phyloP scores from a whole-genome alignment of 2,329 filamentous ascomycete genomes.

The Talaromyces sp. region DNA sequence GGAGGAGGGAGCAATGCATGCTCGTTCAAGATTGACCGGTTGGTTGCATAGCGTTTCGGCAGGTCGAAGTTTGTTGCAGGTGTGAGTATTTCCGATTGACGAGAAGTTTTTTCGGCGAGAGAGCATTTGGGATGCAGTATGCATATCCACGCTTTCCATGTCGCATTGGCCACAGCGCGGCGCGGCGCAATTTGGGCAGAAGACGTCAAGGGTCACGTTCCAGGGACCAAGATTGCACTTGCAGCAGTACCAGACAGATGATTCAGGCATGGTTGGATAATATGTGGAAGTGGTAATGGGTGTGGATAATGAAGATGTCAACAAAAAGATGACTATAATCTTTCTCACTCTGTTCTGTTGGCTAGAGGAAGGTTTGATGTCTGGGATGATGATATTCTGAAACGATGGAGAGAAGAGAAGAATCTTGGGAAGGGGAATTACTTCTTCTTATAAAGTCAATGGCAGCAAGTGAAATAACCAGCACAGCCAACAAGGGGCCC shows the following conservation, averaged over 20 bases:
- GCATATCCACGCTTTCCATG: background rate
- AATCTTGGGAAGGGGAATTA: background rate
- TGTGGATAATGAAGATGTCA: background rate
- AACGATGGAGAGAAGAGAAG: background rate
- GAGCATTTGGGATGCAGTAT: background rate
- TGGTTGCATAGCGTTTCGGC: background rate
- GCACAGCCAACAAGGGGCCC: background rate
- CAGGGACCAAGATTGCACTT: slow-evolving; percentile 29
- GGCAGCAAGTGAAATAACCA: background rate
- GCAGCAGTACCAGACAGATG: slow-evolving; percentile 30
- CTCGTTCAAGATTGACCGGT: background rate
- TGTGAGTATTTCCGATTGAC: background rate
- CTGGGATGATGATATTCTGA: background rate
- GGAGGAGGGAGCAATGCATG: background rate
- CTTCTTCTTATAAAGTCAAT: background rate
- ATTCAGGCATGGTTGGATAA: slow-evolving; percentile 6
- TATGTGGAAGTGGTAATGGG: background rate
- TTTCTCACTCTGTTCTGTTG: background rate
- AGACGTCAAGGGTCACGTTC: slow-evolving; percentile 19
- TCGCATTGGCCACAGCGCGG: slow-evolving; percentile 19
- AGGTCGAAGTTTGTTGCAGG: background rate
- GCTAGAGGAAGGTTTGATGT: background rate
- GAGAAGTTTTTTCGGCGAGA: background rate
- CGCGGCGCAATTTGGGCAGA: slow-evolving; percentile 23
- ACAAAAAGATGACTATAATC: background rate